Evolutionary conservation across 2,329 filamentous ascomycete species (phyloP), one percentile per base, ranked within the genome.

Genomic region (Stagonosporopsis cucurbitacearum): DNA sequence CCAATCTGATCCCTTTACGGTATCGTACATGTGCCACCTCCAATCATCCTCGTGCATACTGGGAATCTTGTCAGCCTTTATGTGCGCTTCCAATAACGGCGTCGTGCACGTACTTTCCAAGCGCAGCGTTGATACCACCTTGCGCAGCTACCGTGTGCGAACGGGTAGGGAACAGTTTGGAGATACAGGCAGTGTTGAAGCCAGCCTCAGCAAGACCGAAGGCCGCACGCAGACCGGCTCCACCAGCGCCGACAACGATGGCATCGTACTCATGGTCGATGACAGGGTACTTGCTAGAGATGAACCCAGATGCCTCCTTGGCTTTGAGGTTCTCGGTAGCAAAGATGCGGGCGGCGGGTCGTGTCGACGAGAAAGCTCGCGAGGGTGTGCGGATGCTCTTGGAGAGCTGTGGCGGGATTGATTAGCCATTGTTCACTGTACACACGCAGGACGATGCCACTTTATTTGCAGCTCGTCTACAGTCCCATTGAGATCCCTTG

Each of bases 1-100:
- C 93, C 93, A 97, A 83, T 97, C 93, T 65, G 91, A 96, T 65
- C 93, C 93, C 84, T 97, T 97, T 76, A 97, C 93, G 39, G 93
- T 97, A 78, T 97, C 93, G 83, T 97, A 97, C 93, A 97, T 97
- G 81, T 97, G 93, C 93, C 93, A 97, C 83, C 92, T 88, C 93
- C 93, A 97, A 81, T 97, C 92, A 73, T 97, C 93, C 82, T 94
- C 87, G 84, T 96, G 92, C 93, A 97, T 97, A 82, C 75, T 79
- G 54, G 15, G 61, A 17, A 30, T 32, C 23, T 40, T 26, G 60
- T 71, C 71, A 78, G 60, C 50, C 22, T 50, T 50, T 6, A 23
- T 11, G 8, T 48, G 39, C 35, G 44, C 25, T 11, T 7, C 7
- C 8, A 23, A 33, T 3, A n/a, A 5, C 25, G 9, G 6, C 40